These are phyloP conservation scores for Spinacia oleracea DNA, from an alignment of 179 eudicot species.

Conservation along the genomic window DNA sequence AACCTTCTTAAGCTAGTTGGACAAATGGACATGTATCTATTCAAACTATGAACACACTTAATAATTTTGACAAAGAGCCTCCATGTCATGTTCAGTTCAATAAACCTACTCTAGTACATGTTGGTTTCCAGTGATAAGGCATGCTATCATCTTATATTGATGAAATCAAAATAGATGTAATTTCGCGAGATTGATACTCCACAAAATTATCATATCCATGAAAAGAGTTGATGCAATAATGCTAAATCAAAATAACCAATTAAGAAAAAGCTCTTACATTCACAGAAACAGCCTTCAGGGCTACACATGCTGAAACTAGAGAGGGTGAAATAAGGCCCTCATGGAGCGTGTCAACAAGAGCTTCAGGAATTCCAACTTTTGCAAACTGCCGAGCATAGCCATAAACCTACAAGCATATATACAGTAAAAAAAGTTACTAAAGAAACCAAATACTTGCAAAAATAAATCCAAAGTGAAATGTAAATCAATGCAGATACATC, in stretches of 20 bases:
- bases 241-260: not conserved
- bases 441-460: not conserved
- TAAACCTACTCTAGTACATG: not conserved
- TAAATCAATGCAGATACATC: not conserved
- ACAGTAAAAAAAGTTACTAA: not conserved
- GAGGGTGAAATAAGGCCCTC: conserved; percentile 73
- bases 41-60: not conserved
- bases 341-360: conserved; percentile 65
- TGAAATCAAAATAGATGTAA: not conserved
- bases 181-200: not conserved
- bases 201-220: not conserved
- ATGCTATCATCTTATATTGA: not conserved
- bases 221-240: not conserved
- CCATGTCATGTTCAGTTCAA: not conserved
- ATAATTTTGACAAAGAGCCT: not conserved
- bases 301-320: conserved; percentile 73
- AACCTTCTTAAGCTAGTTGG: not conserved
- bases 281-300: conserved; percentile 90
- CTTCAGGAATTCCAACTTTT: conserved; percentile 78
- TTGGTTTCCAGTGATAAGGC: not conserved
- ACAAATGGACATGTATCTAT: not conserved
- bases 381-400: conserved; percentile 93
- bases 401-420: conserved; percentile 55
- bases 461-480: not conserved
- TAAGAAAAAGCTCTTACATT: conserved; percentile 55